phyloP scores from a whole-genome alignment of 352 stramenopile species.

The Blastocystis sp. region DNA sequence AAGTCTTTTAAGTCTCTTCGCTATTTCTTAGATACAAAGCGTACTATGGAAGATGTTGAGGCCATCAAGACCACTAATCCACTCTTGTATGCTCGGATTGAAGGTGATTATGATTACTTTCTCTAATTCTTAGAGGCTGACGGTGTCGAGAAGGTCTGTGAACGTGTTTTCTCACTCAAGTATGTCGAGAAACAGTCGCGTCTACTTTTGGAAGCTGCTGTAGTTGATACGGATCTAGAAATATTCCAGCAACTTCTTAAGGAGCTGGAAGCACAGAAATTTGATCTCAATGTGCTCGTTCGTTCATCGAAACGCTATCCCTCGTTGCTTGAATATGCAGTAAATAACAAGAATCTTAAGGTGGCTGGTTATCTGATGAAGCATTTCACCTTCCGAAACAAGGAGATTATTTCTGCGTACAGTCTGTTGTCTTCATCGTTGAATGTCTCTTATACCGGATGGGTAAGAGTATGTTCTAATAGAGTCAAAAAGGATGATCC shows the following conservation, averaged over 20 bases:
- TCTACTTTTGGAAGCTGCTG: slow-evolving; percentile 13
- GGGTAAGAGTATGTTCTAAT: neutral
- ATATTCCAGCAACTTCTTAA: neutral
- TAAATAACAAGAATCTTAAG: neutral
- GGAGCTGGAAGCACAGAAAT: neutral
- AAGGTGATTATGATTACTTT: neutral
- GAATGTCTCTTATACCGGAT: neutral
- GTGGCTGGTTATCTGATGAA: slow-evolving; percentile 12
- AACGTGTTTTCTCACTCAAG: slow-evolving; percentile 40
- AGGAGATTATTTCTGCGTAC: slow-evolving; percentile 31
- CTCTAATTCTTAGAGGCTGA: neutral
- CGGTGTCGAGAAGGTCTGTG: neutral
- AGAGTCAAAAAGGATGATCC: neutral
- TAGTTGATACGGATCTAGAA: neutral
- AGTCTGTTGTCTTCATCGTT: neutral
- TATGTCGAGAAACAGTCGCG: neutral
- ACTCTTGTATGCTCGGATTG: neutral
- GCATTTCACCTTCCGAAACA: slow-evolving; percentile 37
- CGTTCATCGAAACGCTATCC: neutral
- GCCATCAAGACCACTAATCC: neutral
- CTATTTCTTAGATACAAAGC: slow-evolving; percentile 12
- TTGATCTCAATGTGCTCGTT: neutral
- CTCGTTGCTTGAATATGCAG: slow-evolving; percentile 19
- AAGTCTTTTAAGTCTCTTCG: neutral
- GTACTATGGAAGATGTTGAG: neutral